Conservation (phyloP, 2,329 filamentous ascomycete genomes). For the Grosmannia clavigera region DNA sequence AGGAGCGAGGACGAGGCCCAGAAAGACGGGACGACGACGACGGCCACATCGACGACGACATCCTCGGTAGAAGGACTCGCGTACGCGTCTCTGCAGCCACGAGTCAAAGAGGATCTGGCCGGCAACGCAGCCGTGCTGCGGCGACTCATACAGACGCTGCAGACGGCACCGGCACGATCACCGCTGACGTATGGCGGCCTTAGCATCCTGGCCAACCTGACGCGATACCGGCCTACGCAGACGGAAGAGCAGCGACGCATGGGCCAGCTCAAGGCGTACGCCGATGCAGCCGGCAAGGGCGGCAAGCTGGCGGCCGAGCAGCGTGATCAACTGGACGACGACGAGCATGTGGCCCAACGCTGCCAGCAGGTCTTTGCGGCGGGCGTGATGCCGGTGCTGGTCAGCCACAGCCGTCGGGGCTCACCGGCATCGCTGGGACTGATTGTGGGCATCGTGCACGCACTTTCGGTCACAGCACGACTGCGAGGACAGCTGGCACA, state of each 20-base stretch:
- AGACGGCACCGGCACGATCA: conserved; percentile 47
- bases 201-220: conserved; percentile 77
- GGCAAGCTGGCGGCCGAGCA: conserved; percentile 38
- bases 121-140: conserved; percentile 57
- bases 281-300: conserved; percentile 66
- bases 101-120: conserved; percentile 70
- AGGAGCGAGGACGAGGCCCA: conserved; percentile 9
- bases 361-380: conserved; percentile 71
- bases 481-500: conserved; percentile 74
- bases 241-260: conserved; percentile 91
- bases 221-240: conserved; percentile 61
- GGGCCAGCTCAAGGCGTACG: conserved; percentile 84
- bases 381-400: conserved; percentile 63
- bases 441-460: conserved; percentile 63
- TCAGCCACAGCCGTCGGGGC: conserved; percentile 60
- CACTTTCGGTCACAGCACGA: conserved; percentile 61
- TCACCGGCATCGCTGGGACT: conserved; percentile 60
- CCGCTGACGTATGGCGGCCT: conserved; percentile 74
- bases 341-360: conserved; percentile 60
- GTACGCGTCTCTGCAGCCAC: conserved; percentile 77
- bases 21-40: conserved; percentile 20
- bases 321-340: conserved; percentile 59
- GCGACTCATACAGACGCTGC: conserved; percentile 52
- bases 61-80: conserved; percentile 70
- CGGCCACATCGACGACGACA: conserved; percentile 44